Evolutionary conservation across 306 rosid species (phyloP).

Genomic region (Lablab purpureus): DNA sequence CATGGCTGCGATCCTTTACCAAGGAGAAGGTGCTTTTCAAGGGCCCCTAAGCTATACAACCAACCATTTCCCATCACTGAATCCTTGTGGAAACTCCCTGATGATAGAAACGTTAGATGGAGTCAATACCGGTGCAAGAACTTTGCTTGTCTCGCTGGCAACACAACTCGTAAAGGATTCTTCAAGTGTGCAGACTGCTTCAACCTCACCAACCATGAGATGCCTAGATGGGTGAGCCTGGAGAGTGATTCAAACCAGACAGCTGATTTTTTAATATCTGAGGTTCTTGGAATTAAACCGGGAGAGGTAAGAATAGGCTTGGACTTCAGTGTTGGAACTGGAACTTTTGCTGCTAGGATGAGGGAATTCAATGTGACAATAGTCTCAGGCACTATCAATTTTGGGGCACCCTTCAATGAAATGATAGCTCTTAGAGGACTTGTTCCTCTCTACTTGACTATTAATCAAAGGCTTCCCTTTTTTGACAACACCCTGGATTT

Average conservation of each 20-base stretch:
- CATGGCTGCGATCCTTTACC: constrained; percentile 90
- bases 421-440: constrained; percentile 82
- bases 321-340: constrained; percentile 82
- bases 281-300: constrained; percentile 64
- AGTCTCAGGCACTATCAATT: constrained; percentile 69
- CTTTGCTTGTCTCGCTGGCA: constrained; percentile 67
- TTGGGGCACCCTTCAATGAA: constrained; percentile 84
- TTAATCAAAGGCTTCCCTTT: constrained; percentile 79
- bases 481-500: constrained; percentile 76
- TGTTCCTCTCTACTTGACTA: constrained; percentile 70
- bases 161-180: constrained; percentile 60
- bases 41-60: constrained; percentile 62
- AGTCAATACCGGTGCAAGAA: constrained; percentile 75
- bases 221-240: constrained; percentile 67
- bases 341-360: constrained; percentile 84
- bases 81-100: constrained; percentile 79
- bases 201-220: constrained; percentile 70
- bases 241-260: constrained; percentile 42
- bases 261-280: constrained; percentile 63
- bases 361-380: constrained; percentile 72
- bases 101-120: constrained; percentile 78
- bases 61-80: constrained; percentile 61
- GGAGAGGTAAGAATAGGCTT: constrained; percentile 75
- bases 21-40: constrained; percentile 74
- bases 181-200: constrained; percentile 82